Conservation (phyloP, 768 basidiomycete species). For the Tylopilus felleus region DNA sequence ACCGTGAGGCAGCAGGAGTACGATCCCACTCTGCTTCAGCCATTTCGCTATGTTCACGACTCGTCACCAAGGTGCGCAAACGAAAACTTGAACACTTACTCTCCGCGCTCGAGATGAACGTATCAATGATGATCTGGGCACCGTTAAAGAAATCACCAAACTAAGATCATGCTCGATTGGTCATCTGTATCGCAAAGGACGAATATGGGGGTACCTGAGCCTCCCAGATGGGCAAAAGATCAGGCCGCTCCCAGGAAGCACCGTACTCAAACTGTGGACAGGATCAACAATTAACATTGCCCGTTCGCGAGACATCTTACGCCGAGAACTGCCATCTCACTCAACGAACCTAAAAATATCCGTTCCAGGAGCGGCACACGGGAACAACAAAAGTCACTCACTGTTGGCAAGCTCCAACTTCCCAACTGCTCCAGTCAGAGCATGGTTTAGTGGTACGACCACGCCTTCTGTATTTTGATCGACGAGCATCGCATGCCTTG, state of each 20-base stretch:
- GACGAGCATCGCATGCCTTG: conserved; percentile 85
- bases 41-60: conserved; percentile 68
- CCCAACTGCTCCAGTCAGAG: conserved; percentile 49
- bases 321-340: conserved; percentile 86
- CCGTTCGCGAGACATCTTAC: conserved; percentile 40
- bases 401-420: conserved; percentile 88
- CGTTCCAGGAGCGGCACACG: neutral
- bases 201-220: conserved; percentile 56
- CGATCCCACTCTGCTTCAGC: conserved; percentile 87
- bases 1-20: conserved; percentile 84
- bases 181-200: neutral
- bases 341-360: conserved; percentile 62
- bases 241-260: conserved; percentile 82
- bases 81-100: conserved; percentile 43
- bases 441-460: conserved; percentile 77
- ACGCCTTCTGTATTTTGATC: conserved; percentile 82
- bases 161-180: conserved; percentile 29
- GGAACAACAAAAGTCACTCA: conserved; percentile 32
- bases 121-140: conserved; percentile 84
- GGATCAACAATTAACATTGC: neutral
- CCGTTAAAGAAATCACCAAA: conserved; percentile 96
- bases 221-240: conserved; percentile 86
- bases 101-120: conserved; percentile 80
- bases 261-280: conserved; percentile 81
- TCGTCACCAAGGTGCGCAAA: neutral